These are phyloP conservation scores for Aegilops sharonensis DNA, from an alignment of 176 grass and related monocot species.

Conservation along the genomic window DNA sequence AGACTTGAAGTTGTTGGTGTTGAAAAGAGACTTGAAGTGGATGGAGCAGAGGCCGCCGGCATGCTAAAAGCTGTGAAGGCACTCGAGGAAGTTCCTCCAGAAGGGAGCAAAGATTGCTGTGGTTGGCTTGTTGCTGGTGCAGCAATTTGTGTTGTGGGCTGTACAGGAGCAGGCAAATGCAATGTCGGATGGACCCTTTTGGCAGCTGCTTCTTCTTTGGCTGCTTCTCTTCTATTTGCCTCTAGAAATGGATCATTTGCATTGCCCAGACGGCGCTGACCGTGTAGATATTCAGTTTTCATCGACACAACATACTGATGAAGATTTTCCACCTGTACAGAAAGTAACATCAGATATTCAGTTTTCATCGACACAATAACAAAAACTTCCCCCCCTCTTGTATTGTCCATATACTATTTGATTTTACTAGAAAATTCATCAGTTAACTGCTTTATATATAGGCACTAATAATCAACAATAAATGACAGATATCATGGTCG, in stretches of 20 bases:
- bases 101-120: conserved; percentile 43
- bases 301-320: conserved; percentile 86
- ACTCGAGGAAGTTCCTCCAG: conserved; percentile 39
- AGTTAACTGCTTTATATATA: conserved; percentile 20
- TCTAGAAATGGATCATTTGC: conserved; percentile 92
- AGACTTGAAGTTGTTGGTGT: conserved; percentile 64
- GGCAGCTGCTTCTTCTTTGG: conserved; percentile 84
- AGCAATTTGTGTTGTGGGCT: conserved; percentile 46
- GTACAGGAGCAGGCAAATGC: conserved; percentile 68
- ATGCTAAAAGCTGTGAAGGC: conserved; percentile 53
- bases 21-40: conserved; percentile 69
- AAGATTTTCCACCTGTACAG: conserved; percentile 89
- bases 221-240: conserved; percentile 86
- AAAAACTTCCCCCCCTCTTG: background rate
- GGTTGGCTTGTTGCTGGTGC: conserved; percentile 46
- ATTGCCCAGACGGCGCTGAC: conserved; percentile 53
- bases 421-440: background rate
- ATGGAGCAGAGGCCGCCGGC: conserved; percentile 50
- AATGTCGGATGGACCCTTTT: conserved; percentile 92
- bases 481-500: background rate
- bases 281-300: conserved; percentile 76
- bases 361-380: no score
- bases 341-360: conserved; percentile 6
- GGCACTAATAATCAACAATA: background rate
- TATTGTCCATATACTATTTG: background rate